Base-by-base conservation (phyloP, 352 stramenopile species). In the Phytopythium kandeliae region DNA sequence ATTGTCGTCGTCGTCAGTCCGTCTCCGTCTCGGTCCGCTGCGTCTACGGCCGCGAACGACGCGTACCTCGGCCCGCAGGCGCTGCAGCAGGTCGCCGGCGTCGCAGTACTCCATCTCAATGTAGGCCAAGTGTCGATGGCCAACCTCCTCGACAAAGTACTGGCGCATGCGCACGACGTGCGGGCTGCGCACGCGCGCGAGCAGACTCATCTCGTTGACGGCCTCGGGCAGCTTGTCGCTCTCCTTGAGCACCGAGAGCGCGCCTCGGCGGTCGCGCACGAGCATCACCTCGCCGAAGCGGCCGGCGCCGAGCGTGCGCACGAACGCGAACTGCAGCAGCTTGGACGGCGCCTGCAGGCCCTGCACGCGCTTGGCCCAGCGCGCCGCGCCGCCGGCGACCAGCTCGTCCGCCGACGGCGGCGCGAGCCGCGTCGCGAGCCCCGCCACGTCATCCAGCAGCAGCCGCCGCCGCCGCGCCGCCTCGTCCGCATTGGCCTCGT, bases 41-140 rank as follows among this genome's bases (percentile, higher is more conserved):
- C n/a, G n/a, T n/a, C n/a, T n/a, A n/a, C n/a, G n/a, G n/a, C n/a
- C n/a, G n/a, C n/a, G n/a, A n/a, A n/a, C n/a, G n/a, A n/a, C n/a
- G n/a, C 28, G 4, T 31, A 74, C 68, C 66, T 73, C 58, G 26
- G 54, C 48, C 38, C 68, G 50, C 17, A 88, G 59, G 43, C 65
- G 56, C 48, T 68, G 44, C 44, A 55, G 36, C 37, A 89, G 54
- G 50, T 89, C 77, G 5, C 82, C 79, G 21, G 60, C 49, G 45
- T 87, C 78, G 49, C 81, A 92, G 36, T 72, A 90, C 59, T 92
- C 82, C 72, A 91, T 88, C 53, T 87, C 78, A 34, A 92, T 87
- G 71, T 91, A 92, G 17, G 74, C 75, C 61, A 89, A 89, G 42
- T 83, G 75, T 28, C 75, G 67, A 26, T 88, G 77, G 3, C 71